Base-by-base conservation (phyloP, 129 eudicot genomes). In the Pseudognaphalium luteoalbum region DNA sequence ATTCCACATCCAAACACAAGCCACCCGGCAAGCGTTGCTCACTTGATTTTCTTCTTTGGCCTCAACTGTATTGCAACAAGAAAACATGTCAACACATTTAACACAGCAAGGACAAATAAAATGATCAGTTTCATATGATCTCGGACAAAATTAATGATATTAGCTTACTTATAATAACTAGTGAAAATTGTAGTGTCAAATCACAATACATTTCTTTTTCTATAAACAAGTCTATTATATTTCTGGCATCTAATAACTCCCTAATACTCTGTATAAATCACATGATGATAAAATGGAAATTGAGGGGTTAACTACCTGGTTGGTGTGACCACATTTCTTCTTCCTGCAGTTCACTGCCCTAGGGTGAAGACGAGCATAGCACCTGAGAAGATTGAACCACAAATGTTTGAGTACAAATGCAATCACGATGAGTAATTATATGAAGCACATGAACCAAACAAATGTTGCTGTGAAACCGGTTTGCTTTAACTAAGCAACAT, bases 21-120 rank as follows among this genome's bases (percentile, higher is more conserved):
- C 14, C 39, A 42, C 63, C 33, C 39, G 7, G 16, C 8, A 56
- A 19, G 8, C 3, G 17, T 44, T 47, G n/a, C 42, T 37, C 32
- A 82, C 85, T 82, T 82, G 56, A 82, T 82, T 75, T 78, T 80
- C 81, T 80, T 83, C 81, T 83, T 83, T 3, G 87, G 87, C 87
- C 87, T 83, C 69, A 83, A 72, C 87, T 83, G 87, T 69, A 75
- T 34, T 25, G 12, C 62, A 74, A 66, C 7, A 4, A 57, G 20
- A 51, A 22, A 65, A n/a, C 47, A 17, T 4, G 39, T 22, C 15
- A 4, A 35, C 22, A 19, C 6, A 21, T 20, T 52, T 16, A 68
- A 35, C 33, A 50, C 0, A 28, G 28, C 28, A 25, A 25, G 28
- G 28, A 58, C 32, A 4, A 19, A 4, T 25, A 5, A 66, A 6